Base-by-base conservation (phyloP, 768 basidiomycete genomes). In the Lyophyllum semitale region DNA sequence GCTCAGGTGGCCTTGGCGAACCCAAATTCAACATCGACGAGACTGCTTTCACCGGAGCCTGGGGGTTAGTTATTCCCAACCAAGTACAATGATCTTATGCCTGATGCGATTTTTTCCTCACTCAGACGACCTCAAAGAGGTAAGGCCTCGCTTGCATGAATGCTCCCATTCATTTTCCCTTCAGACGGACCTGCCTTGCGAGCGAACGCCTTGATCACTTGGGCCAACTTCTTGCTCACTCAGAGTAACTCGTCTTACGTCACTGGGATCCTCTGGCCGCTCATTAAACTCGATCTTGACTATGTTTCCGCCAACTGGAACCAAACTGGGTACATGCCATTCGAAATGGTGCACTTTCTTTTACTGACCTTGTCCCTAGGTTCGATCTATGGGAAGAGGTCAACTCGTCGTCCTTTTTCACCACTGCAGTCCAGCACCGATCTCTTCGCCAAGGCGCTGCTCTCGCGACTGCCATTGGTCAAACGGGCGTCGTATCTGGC, bases 351-450 rank as follows among this genome's bases (percentile, higher is more conserved):
- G 27, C 54, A 13, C 51, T 53, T 53, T 47, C 46, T 17, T 45
- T 83, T 52, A 62, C 74, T 53, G 73, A 15, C 12, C n/a, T 17
- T 29, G 1, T 12, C 23, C 29, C 33, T 48, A 86, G 84, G 1
- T 89, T 85, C 64, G 88, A 91, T 66, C 73, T 90, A 0, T 91
- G 89, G 88, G 88, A 90, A 65, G 88, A 91, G 68, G 69, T 91
- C 38, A 63, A 71, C 4, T 87, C 87, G 0, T 84, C 84, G 17
- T 91, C 89, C 4, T 94, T 91, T 77, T 94, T 90, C 69, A 93
- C 92, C 8, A 84, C 88, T 0, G 86, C 88, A 3, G 84, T 87
- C 0, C 91, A 93, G 59, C 89, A 92, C 65, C 84, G 87, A 23
- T 78, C 90, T 12, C 73, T 93, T 37, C 85, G 85, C 30, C 79